phyloP scores from a whole-genome alignment of 2,329 filamentous ascomycete species.

The Cladophialophora exuberans region DNA sequence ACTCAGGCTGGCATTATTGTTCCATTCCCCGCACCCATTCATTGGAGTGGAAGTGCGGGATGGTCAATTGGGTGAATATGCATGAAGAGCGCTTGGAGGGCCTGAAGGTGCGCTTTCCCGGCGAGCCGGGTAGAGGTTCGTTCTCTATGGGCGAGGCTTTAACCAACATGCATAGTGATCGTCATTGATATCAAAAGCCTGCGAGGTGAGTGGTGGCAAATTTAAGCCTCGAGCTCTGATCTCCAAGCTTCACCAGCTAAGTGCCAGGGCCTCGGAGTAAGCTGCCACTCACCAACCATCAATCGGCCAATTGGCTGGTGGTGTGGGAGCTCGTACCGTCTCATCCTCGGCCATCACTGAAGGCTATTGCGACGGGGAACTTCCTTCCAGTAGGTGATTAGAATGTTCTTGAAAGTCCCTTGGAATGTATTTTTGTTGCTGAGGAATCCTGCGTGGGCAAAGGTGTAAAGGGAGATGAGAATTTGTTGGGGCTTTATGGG shows the following conservation, averaged over 20 bases:
- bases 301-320: background rate
- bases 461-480: background rate
- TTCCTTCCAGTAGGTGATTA: too few species aligned
- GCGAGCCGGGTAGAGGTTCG: too few species aligned
- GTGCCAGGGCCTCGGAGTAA: too few species aligned
- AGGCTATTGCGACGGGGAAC: too few species aligned
- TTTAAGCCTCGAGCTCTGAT: background rate
- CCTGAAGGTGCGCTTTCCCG: too few species aligned
- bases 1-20: slow-evolving; percentile 3
- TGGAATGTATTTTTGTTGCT: too few species aligned
- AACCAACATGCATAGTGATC: slow-evolving; percentile 7
- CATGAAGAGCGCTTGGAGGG: background rate
- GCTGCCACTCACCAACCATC: background rate
- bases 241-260: background rate
- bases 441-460: background rate
- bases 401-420: too few species aligned
- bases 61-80: background rate
- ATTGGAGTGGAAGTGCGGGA: slow-evolving; percentile 10
- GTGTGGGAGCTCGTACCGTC: too few species aligned
- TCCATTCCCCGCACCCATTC: slow-evolving; percentile 6
- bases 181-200: slow-evolving; percentile 12
- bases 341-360: too few species aligned
- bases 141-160: background rate
- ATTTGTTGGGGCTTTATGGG: background rate
- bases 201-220: background rate